Evolutionary conservation across 2,329 filamentous ascomycete genomes (phyloP), one percentile per base, ranked within the genome.

Genomic region (Arthroderma sp.): DNA sequence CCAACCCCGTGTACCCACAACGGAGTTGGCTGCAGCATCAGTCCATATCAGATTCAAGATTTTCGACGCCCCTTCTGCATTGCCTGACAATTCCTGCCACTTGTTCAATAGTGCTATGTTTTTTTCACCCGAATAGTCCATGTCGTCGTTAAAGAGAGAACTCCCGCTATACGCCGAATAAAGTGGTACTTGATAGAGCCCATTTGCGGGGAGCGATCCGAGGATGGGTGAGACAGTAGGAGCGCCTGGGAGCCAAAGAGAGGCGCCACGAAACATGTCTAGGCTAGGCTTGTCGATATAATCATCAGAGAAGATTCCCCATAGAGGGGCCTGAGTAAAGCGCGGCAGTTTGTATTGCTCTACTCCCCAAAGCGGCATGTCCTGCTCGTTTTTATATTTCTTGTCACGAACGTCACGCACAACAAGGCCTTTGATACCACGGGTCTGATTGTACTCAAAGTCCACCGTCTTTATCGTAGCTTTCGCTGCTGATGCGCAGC

Each of bases 41-140:
- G 65, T 66, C 57, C 60, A 67, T 4, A 68, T 55, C 0, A 66
- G 52, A 44, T 65, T 62, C n/a, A 65, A 47, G 10, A 67, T 64
- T 6, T 53, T 43, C 0, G 53, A 53, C 0, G 58, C 56, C 0
- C 44, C 49, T 0, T 42, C 34, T 0, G 57, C 30, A 1, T 48
- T 53, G 6, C 11, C 5, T 29, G 42, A 44, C 31, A 44, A 38
- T 9, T 9, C 5, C 8, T 31, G 11, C 42, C 42, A 44, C 27
- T 38, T 44, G 11, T 9, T 10, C 11, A 10, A 34, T n/a, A 44
- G 15, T 7, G n/a, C 42, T n/a, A 44, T n/a, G 42, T 38, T 44
- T 7, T 31, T 31, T 15, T 8, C 7, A 10, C 42, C 42, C 29
- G 10, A n/a, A 30, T 44, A 44, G 15, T 38, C 15, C 11, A 31